These are phyloP conservation scores for Blastobotrys malaysiensis DNA, from an alignment of 1,139 yeast genomes.

Conservation along the genomic window DNA sequence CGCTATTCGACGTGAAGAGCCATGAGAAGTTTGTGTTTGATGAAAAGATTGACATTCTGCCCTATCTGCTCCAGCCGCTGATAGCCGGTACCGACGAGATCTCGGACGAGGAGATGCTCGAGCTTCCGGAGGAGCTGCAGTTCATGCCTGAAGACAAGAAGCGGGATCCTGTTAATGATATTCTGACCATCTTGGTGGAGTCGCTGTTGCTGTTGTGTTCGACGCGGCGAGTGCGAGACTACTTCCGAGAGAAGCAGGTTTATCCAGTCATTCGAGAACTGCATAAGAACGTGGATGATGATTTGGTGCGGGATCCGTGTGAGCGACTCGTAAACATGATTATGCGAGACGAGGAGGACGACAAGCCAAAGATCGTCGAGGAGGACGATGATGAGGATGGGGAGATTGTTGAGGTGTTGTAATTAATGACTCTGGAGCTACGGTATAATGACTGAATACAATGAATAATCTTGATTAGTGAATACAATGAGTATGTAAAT, in stretches of 20 bases:
- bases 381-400: constrained; percentile 40
- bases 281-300: constrained; percentile 63
- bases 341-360: constrained; percentile 83
- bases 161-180: constrained; percentile 66
- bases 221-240: constrained; percentile 64
- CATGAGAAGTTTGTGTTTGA: constrained; percentile 59
- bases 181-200: constrained; percentile 65
- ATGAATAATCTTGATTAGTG: not conserved
- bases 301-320: constrained; percentile 52
- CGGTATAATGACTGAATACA: too few species aligned
- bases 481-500: too few species aligned
- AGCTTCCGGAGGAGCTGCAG: constrained; percentile 85
- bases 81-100: constrained; percentile 68
- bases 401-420: constrained; percentile 23
- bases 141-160: constrained; percentile 68
- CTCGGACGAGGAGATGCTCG: constrained; percentile 79
- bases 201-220: constrained; percentile 73
- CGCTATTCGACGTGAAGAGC: constrained; percentile 70
- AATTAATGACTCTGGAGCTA: not conserved
- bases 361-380: constrained; percentile 48
- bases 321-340: constrained; percentile 65
- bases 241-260: constrained; percentile 68
- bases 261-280: constrained; percentile 82
- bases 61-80: constrained; percentile 76
- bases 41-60: constrained; percentile 65